Evolutionary conservation across 768 basidiomycete genomes (phyloP).

Genomic region (Pholiota microspora): DNA sequence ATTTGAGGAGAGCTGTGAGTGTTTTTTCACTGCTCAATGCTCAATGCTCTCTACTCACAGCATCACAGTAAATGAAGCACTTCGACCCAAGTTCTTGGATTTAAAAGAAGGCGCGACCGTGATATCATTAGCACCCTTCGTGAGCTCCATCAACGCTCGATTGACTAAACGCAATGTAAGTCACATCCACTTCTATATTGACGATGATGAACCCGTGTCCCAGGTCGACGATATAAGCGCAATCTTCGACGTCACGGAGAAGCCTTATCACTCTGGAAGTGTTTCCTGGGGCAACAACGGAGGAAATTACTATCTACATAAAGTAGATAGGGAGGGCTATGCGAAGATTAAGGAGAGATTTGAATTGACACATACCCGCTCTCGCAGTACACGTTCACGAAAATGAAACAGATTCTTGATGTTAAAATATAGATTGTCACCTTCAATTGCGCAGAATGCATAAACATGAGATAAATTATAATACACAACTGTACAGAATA

Average conservation of each 20-base stretch:
- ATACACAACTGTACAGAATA: too few relatives aligned
- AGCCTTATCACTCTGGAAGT: slow-evolving; percentile 64
- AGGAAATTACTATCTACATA: slow-evolving; percentile 73
- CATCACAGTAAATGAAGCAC: slow-evolving; percentile 74
- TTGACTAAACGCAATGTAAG: slow-evolving; percentile 83
- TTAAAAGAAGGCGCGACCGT: slow-evolving; percentile 91
- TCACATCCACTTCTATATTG: too few relatives aligned
- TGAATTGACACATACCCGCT: slow-evolving; percentile 42
- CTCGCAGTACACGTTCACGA: slow-evolving; percentile 29
- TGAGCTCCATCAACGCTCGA: slow-evolving; percentile 66
- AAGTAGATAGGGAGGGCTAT: slow-evolving; percentile 73
- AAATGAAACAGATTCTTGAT: slow-evolving; percentile 18
- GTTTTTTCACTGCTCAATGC: neutral
- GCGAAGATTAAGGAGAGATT: slow-evolving; percentile 55
- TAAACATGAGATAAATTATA: too few relatives aligned
- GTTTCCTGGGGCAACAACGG: slow-evolving; percentile 80
- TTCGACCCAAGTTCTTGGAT: slow-evolving; percentile 90
- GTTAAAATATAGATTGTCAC: too few relatives aligned
- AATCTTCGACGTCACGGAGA: slow-evolving; percentile 76
- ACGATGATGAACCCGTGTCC: too few relatives aligned
- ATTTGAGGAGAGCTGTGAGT: slow-evolving; percentile 71
- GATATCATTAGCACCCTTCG: slow-evolving; percentile 84
- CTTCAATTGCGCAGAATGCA: too few relatives aligned
- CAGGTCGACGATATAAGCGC: slow-evolving; percentile 78
- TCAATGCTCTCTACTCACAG: slow-evolving; percentile 2